These are phyloP conservation scores for Pestalotiopsis sp. DNA, from an alignment of 2,329 filamentous ascomycete genomes.

Conservation along the genomic window DNA sequence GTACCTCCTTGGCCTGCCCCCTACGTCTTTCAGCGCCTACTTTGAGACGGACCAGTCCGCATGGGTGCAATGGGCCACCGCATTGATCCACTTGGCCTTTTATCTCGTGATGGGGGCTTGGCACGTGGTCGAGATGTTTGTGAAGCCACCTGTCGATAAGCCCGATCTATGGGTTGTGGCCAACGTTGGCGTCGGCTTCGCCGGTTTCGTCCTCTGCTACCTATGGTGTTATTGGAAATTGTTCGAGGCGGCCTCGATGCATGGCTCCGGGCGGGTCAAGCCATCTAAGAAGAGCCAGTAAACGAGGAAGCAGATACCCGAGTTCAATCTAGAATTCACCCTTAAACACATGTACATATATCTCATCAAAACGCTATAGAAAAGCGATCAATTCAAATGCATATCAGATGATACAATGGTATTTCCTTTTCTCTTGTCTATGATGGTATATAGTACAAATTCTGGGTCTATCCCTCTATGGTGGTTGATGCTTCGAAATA, in stretches of 20 bases:
- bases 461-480: background rate
- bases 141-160: conserved; percentile 70
- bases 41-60: conserved; percentile 48
- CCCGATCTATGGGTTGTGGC: conserved; percentile 93
- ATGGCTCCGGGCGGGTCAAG: conserved; percentile 25
- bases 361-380: background rate
- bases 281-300: conserved; percentile 1
- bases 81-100: conserved; percentile 70
- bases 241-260: conserved; percentile 57
- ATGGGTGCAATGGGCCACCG: conserved; percentile 59
- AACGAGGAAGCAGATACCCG: background rate
- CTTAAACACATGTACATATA: background rate
- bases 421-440: background rate
- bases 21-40: conserved; percentile 70
- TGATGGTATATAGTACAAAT: background rate
- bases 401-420: too few relatives aligned
- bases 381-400: background rate
- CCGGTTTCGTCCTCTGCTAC: conserved; percentile 84
- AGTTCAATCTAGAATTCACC: background rate
- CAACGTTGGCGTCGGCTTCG: conserved; percentile 84
- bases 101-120: conserved; percentile 78
- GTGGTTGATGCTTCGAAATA: background rate
- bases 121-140: conserved; percentile 74
- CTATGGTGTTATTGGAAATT: conserved; percentile 83
- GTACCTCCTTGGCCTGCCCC: conserved; percentile 85